Evolutionary conservation across 345 rosid genomes (phyloP).

Genomic region (Euphorbia pulcherrima): DNA sequence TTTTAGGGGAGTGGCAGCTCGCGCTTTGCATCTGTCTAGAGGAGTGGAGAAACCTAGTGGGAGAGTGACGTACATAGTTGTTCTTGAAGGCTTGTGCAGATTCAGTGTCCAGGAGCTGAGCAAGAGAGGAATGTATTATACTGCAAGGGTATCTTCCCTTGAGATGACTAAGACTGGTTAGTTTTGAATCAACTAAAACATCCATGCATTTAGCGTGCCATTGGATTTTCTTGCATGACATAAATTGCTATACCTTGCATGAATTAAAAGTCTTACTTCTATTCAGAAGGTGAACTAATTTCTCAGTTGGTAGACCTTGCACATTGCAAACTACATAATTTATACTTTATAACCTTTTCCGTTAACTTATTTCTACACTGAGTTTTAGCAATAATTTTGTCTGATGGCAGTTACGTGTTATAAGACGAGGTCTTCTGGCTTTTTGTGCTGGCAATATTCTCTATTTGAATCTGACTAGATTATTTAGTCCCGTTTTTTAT

Average conservation of each 20-base stretch:
- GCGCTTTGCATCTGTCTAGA: conserved; percentile 92
- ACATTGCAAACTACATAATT: not conserved
- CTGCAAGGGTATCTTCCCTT: conserved; percentile 80
- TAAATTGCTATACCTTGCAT: not conserved
- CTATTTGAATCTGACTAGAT: not conserved
- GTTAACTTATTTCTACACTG: not conserved
- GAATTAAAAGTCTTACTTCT: not conserved
- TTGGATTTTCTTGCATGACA: not conserved
- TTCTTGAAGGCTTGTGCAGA: conserved; percentile 95
- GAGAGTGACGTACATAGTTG: conserved; percentile 93
- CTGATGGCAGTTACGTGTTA: not conserved
- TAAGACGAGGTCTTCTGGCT: not conserved
- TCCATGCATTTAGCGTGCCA: not conserved
- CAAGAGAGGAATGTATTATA: conserved; percentile 81
- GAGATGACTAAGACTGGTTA: conserved; percentile 87
- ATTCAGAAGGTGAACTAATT: not conserved
- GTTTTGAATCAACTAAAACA: conserved; percentile 12
- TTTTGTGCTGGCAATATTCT: not conserved
- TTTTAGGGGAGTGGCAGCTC: conserved; percentile 93
- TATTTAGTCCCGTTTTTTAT: not conserved
- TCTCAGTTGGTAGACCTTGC: not conserved
- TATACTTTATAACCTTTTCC: not conserved
- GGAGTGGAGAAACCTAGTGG: conserved; percentile 99
- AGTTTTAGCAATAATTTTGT: not conserved
- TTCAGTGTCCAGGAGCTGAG: conserved; percentile 92